phyloP scores from a whole-genome alignment of 305 asterid genomes.

The Solanum hybrid region DNA sequence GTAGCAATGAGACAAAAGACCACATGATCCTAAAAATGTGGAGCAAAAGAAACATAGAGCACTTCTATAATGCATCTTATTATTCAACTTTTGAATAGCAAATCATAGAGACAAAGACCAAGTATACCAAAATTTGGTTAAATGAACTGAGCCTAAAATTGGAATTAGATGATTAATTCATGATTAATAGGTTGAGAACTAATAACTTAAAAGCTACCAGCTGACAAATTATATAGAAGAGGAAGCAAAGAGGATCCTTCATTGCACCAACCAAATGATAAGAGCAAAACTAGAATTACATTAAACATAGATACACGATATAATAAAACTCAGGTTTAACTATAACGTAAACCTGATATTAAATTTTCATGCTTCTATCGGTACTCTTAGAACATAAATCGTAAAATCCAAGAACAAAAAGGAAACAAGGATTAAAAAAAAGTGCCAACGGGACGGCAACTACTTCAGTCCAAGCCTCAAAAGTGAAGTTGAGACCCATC shows the following conservation, averaged over 20 bases:
- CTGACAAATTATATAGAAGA: not conserved
- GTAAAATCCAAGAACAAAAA: not conserved
- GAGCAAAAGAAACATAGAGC: not conserved
- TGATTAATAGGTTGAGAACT: not conserved
- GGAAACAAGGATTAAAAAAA: not conserved
- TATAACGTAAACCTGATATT: not conserved
- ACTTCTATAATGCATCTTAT: not conserved
- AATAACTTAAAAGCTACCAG: not conserved
- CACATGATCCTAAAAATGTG: not conserved
- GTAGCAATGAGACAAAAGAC: not conserved
- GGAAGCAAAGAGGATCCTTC: not conserved
- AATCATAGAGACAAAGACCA: not conserved
- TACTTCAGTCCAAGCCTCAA: slow-evolving; percentile 45
- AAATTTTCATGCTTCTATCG: not conserved
- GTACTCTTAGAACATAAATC: not conserved
- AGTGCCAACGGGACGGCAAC: not conserved
- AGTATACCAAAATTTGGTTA: not conserved
- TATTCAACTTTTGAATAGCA: not conserved
- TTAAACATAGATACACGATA: not conserved
- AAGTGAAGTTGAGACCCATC: slow-evolving; percentile 34
- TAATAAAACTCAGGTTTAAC: not conserved
- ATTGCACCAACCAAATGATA: not conserved
- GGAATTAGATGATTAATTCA: not conserved
- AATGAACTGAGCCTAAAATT: not conserved
- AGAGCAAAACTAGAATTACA: not conserved